phyloP scores from a whole-genome alignment of 1,284 basidiomycete species.

The Gymnopus androsaceus region DNA sequence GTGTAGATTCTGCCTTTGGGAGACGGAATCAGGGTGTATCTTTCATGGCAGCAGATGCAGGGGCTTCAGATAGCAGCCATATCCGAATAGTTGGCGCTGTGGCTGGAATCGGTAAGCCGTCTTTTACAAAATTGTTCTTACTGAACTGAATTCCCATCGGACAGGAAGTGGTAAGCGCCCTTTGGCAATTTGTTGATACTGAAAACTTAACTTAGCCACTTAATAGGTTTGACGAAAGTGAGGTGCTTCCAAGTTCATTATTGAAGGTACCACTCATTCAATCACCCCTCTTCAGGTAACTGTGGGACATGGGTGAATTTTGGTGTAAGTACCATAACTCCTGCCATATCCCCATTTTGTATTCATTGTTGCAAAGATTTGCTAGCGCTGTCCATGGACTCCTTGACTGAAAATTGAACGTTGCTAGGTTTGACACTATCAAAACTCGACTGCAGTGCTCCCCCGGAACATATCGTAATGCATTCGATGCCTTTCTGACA shows the following conservation, averaged over 20 bases:
- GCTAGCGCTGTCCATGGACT: neutral
- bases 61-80: slow-evolving; percentile 29
- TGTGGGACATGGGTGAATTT: slow-evolving; percentile 69
- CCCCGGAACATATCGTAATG: slow-evolving; percentile 67
- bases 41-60: neutral
- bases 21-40: no score
- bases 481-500: slow-evolving; percentile 65
- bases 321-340: no score
- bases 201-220: neutral
- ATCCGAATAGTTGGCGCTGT: slow-evolving; percentile 59
- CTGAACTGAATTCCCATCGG: no score
- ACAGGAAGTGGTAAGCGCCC: slow-evolving; percentile 55
- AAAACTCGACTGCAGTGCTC: slow-evolving; percentile 78
- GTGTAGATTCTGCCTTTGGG: no score
- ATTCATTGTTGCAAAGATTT: neutral
- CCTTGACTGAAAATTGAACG: neutral
- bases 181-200: neutral
- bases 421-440: slow-evolving; percentile 66
- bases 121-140: neutral
- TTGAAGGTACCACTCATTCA: neutral
- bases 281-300: slow-evolving; percentile 48
- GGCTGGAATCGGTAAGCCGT: slow-evolving; percentile 51
- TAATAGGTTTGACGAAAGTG: slow-evolving; percentile 62
- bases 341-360: slow-evolving; percentile 7
- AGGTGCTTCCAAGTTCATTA: slow-evolving; percentile 16